These are phyloP conservation scores for Tuber calosporum DNA, from an alignment of 495 filamentous ascomycete species.

Conservation along the genomic window DNA sequence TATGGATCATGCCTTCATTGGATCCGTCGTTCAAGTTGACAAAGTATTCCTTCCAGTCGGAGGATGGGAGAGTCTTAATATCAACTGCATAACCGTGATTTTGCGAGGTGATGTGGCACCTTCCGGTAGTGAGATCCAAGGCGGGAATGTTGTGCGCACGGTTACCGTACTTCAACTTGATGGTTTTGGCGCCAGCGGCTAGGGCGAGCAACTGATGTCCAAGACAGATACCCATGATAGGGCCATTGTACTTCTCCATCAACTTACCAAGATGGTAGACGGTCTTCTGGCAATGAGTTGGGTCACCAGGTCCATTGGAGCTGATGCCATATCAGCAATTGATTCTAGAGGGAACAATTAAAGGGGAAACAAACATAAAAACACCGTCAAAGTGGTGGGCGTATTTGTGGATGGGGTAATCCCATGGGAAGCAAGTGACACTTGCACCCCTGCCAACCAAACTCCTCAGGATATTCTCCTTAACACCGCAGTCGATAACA, in stretches of 20 bases:
- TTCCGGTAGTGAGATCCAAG: conserved; percentile 84
- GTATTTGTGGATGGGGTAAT: conserved; percentile 96
- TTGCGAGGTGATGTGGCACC: conserved; percentile 96
- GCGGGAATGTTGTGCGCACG: conserved; percentile 96
- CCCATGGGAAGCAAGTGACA: conserved; percentile 87
- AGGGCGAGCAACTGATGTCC: conserved; percentile 83
- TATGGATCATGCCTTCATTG: conserved; percentile 96
- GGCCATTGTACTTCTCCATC: conserved; percentile 82
- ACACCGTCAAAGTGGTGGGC: conserved; percentile 95
- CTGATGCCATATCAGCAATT: conserved; percentile 22
- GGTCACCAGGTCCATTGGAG: conserved; percentile 95
- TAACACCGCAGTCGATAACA: conserved; percentile 95
- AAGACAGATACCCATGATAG: conserved; percentile 95
- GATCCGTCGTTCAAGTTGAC: conserved; percentile 91
- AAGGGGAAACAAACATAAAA: conserved; percentile 55
- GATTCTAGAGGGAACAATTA: background rate
- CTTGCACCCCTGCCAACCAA: conserved; percentile 79
- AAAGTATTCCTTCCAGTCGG: conserved; percentile 94
- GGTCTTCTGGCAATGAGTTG: conserved; percentile 87
- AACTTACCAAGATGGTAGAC: conserved; percentile 80
- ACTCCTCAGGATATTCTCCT: conserved; percentile 97
- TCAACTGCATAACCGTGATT: conserved; percentile 99
- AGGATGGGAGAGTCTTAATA: conserved; percentile 61
- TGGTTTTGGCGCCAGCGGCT: conserved; percentile 72
- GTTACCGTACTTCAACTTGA: conserved; percentile 97